Base-by-base conservation (phyloP, 306 rosid genomes). In the Neltuma alba region DNA sequence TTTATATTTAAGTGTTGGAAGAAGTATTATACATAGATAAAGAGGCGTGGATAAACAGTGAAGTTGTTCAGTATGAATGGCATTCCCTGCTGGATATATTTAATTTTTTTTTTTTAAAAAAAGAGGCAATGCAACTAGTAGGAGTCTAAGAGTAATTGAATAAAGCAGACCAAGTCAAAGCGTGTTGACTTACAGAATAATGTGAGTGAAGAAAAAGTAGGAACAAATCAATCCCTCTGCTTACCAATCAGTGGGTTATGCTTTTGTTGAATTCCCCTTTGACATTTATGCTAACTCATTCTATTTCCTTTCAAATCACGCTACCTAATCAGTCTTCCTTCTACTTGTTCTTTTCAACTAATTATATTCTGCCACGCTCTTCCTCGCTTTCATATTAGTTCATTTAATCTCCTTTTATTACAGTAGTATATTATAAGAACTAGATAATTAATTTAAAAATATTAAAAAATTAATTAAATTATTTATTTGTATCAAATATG, bases 241-340 rank as follows among this genome's bases (percentile, higher is more conserved):
- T n/a, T n/a, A n/a, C n/a, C n/a, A n/a, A n/a, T n/a, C n/a, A n/a
- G n/a, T n/a, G n/a, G n/a, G n/a, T n/a, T n/a, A n/a, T n/a, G 25
- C 25, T 18, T 33, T 33, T 33, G 13, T 31, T 63, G 25, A 63
- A 33, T 25, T 3, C 8, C 44, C 0, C 25, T 25, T 37, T 37
- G 41, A 37, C 36, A 58, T 25, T 3, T 15, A 58, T 25, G 64
- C 40, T 28, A 60, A 47, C 42, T 75, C 70, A n/a, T 30, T 23
- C 21, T 2, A 0, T 54, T 55, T 69, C 76, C 76, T 79, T 42
- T 79, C 55, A 21, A 58, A n/a, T 8, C 57, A 79, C 71, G 70
- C 47, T n/a, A 27, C 1, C 60, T n/a, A 20, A 23, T 47, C 30
- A 16, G 57, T 27, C 41, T 52, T 75, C 41, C 36, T 4, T 33